phyloP scores from a whole-genome alignment of 352 stramenopile species.

The Phytophthora ohioensis region DNA sequence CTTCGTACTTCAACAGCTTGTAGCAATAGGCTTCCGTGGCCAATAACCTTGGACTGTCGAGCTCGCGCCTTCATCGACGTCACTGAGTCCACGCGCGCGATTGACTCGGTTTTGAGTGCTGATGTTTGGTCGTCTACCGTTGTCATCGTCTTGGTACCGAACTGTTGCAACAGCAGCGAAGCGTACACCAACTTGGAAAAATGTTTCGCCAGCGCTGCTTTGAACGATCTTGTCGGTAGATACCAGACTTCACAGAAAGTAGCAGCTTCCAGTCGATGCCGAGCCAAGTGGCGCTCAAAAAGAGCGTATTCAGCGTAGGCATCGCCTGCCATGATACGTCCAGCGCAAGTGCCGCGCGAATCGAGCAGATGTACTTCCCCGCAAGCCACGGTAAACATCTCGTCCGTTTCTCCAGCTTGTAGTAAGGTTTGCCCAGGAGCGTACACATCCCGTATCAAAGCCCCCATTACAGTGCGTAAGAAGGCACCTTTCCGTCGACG shows the following conservation, averaged over 20 bases:
- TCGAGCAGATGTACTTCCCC: slow-evolving; percentile 56
- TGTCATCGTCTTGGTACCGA: slow-evolving; percentile 23
- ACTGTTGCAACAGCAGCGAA: slow-evolving; percentile 47
- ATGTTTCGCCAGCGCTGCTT: slow-evolving; percentile 56
- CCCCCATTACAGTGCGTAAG: slow-evolving; percentile 54
- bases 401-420: slow-evolving; percentile 41
- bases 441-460: slow-evolving; percentile 60
- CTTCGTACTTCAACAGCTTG: slow-evolving; percentile 37
- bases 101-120: not conserved
- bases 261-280: slow-evolving; percentile 42
- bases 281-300: slow-evolving; percentile 51
- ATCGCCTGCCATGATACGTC: slow-evolving; percentile 42
- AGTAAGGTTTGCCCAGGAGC: slow-evolving; percentile 51
- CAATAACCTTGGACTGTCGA: slow-evolving; percentile 41
- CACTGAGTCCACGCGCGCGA: slow-evolving; percentile 38
- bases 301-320: slow-evolving; percentile 61
- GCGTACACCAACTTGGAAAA: slow-evolving; percentile 67
- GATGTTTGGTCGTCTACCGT: not conserved
- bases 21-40: slow-evolving; percentile 44
- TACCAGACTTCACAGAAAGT: slow-evolving; percentile 66
- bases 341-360: slow-evolving; percentile 7
- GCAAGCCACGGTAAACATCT: slow-evolving; percentile 63
- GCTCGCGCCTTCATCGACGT: slow-evolving; percentile 48
- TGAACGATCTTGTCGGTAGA: slow-evolving; percentile 47
- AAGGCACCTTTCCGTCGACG: slow-evolving; percentile 57